Percentiles rank a stretch among this genome's conserved stretches.
These are phyloP conservation scores for Penicillium thymicola DNA, from an alignment of 2,329 filamentous ascomycete species.

Conservation along the genomic window DNA sequence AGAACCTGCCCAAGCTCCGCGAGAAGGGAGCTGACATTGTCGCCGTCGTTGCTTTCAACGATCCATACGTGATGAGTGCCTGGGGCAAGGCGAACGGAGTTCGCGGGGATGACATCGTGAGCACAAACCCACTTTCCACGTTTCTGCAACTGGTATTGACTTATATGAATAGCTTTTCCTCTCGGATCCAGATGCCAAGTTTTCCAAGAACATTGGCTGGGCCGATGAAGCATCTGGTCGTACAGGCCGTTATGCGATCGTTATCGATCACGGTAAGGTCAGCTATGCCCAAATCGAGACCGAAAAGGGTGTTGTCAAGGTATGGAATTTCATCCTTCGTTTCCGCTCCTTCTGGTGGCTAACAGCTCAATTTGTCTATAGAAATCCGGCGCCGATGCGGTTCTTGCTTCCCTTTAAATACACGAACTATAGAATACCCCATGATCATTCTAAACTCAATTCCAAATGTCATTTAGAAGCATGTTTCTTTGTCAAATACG, in stretches of 20 bases:
- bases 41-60: slow-evolving; percentile 76
- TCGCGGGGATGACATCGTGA: slow-evolving; percentile 63
- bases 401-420: slow-evolving; percentile 33
- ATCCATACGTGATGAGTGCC: slow-evolving; percentile 79
- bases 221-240: slow-evolving; percentile 54
- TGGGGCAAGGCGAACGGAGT: slow-evolving; percentile 84
- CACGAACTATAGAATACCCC: not conserved
- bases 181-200: slow-evolving; percentile 66
- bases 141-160: not conserved
- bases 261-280: slow-evolving; percentile 78
- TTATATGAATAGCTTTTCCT: slow-evolving; percentile 61
- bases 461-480: not conserved
- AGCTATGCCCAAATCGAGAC: slow-evolving; percentile 72
- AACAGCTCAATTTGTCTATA: slow-evolving; percentile 9
- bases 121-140: not conserved
- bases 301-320: slow-evolving; percentile 37
- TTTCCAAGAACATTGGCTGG: slow-evolving; percentile 76
- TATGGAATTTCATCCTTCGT: slow-evolving; percentile 4
- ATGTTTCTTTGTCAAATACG: not conserved
- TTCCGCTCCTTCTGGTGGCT: not conserved
- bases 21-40: slow-evolving; percentile 77
- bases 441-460: not conserved
- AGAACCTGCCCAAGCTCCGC: slow-evolving; percentile 65
- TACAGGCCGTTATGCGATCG: slow-evolving; percentile 73
- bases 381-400: slow-evolving; percentile 33